Conservation (phyloP, 2,329 filamentous ascomycete species). For the Cyclaneusma minus region DNA sequence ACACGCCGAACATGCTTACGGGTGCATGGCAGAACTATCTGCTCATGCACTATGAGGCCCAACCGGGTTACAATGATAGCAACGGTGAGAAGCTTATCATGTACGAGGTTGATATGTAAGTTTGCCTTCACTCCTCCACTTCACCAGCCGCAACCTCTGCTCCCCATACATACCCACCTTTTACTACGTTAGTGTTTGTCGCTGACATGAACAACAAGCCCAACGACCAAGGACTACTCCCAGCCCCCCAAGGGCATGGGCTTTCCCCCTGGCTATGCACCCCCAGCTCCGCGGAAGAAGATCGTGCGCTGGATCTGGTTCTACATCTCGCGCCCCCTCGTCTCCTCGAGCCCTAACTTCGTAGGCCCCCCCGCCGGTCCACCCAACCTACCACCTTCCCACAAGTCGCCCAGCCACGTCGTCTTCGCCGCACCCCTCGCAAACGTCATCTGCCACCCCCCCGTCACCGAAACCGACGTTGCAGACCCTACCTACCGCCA, state of each 20-base stretch:
- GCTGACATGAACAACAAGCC: too few species aligned
- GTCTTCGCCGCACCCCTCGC: conserved; percentile 13
- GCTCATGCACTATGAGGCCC: conserved; percentile 9
- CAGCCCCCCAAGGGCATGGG: too few species aligned
- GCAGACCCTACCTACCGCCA: neutral
- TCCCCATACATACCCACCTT: too few species aligned
- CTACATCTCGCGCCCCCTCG: conserved; percentile 9
- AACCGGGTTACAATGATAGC: too few species aligned
- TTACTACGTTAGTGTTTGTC: too few species aligned
- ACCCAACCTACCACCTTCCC: conserved; percentile 9
- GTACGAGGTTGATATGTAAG: conserved; percentile 16
- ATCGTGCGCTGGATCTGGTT: conserved; percentile 14
- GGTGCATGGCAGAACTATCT: conserved; percentile 7
- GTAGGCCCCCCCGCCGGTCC: neutral
- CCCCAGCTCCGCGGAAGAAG: conserved; percentile 3
- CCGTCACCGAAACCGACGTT: conserved; percentile 4
- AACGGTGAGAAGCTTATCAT: conserved; percentile 7
- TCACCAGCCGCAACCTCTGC: too few species aligned
- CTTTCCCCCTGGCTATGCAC: conserved; percentile 3
- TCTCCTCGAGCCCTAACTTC: conserved; percentile 5
- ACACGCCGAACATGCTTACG: conserved; percentile 10
- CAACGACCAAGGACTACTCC: too few species aligned
- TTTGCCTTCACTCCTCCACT: conserved; percentile 1
- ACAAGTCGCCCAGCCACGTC: conserved; percentile 11
- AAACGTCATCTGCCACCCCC: conserved; percentile 10